Conservation (phyloP, 805 yeast species). For the Cyberlindnera samutprakarnensis region DNA sequence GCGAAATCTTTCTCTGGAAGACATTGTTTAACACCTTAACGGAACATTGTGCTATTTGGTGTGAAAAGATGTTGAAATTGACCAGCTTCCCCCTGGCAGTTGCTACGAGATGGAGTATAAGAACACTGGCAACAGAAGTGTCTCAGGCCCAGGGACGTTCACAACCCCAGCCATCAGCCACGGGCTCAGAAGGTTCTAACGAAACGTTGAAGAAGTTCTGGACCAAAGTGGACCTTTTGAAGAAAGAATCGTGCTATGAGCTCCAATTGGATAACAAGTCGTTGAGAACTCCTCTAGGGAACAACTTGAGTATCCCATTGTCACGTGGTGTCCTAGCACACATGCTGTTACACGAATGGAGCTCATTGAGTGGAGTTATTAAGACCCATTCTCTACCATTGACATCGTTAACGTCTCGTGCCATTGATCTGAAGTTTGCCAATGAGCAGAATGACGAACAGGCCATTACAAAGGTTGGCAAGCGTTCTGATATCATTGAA, state of each 20-base stretch:
- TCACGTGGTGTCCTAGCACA: constrained; percentile 58
- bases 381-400: constrained; percentile 78
- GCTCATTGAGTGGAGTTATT: constrained; percentile 52
- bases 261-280: constrained; percentile 70
- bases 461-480: constrained; percentile 52
- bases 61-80: too few relatives aligned
- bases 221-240: constrained; percentile 55
- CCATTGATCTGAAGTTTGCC: constrained; percentile 60
- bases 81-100: too few relatives aligned
- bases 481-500: constrained; percentile 44
- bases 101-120: too few relatives aligned
- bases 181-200: constrained; percentile 31
- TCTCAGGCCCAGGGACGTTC: constrained; percentile 1
- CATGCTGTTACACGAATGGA: constrained; percentile 84
- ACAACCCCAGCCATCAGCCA: constrained; percentile 28
- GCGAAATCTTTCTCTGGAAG: too few relatives aligned
- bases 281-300: constrained; percentile 78
- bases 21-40: too few relatives aligned
- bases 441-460: constrained; percentile 35
- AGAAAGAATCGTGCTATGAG: constrained; percentile 28
- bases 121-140: background rate
- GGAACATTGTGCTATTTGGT: too few relatives aligned
- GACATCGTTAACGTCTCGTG: constrained; percentile 81
- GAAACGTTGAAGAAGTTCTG: constrained; percentile 68
- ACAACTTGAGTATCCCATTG: constrained; percentile 55